Base-by-base conservation (phyloP, 2,329 filamentous ascomycete genomes). In the Metarhizium robertsii region DNA sequence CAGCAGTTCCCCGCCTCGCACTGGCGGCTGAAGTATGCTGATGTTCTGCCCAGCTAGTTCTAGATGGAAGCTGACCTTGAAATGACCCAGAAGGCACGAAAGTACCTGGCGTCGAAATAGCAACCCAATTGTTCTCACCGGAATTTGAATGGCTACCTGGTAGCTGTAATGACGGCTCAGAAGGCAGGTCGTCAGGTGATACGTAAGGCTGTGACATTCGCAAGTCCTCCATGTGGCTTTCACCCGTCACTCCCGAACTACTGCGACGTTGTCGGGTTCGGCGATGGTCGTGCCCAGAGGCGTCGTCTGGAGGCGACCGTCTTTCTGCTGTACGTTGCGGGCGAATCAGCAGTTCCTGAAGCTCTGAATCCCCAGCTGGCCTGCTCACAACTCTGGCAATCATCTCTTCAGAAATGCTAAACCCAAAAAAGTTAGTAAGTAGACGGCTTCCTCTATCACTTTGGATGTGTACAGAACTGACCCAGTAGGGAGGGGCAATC, bases 241-340 rank as follows among this genome's bases (percentile, higher is more conserved):
- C 49, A 34, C 42, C 43, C 25, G 56, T 38, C 18, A 54, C 20
- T 47, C 36, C 32, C 25, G 56, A 49, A 43, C 57, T 59, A 52
- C 57, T 60, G 46, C 64, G 64, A 29, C 65, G 65, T 18, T 64
- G 62, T 53, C 67, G 61, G 50, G 62, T 66, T 50, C 67, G 61
- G 46, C 67, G 65, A 50, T 66, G 64, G 42, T 62, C 62, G 51
- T 66, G 65, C 36, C 54, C 54, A 10, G 42, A 50, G 18, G 53
- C 54, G 51, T 68, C 67, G 50, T 65, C 61, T 14, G 66, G 66
- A 4, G 64, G 64, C 3, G 66, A 63, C 18, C 65, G 65, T 58
- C 66, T 60, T 38, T 62, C 63, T 11, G 55, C 53, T 11, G 59
- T 32, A 25, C 52, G 55, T 16, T 55, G 53, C 20, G 59, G 58